A percentile compares a stretch with the other conserved stretches of the same genome.
phyloP scores from a whole-genome alignment of 306 rosid genomes.

The Trifolium repens region DNA sequence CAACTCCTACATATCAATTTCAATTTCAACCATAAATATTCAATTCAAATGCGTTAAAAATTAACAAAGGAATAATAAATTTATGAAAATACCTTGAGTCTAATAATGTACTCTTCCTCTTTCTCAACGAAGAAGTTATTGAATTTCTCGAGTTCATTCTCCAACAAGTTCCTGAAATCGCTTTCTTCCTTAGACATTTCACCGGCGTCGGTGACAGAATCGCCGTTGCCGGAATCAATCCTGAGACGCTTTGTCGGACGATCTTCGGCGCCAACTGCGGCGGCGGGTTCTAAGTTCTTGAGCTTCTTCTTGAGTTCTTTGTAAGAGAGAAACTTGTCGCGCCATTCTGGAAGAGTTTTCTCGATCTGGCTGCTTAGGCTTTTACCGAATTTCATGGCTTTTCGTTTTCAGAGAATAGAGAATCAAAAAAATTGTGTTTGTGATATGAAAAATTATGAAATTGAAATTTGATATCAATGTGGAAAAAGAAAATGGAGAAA shows the following conservation, averaged over 20 bases:
- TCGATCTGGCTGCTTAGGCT: constrained; percentile 90
- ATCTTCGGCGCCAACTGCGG: constrained; percentile 10
- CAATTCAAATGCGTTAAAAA: background rate
- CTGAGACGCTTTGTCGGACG: constrained; percentile 65
- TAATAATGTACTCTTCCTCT: constrained; percentile 93
- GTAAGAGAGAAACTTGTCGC: constrained; percentile 91
- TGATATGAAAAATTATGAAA: background rate
- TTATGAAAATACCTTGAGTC: constrained; percentile 68
- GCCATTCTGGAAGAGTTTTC: constrained; percentile 91
- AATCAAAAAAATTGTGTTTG: too few relatives aligned
- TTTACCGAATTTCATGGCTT: constrained; percentile 86
- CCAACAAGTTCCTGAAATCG: constrained; percentile 67
- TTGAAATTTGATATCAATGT: background rate
- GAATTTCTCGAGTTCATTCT: constrained; percentile 92
- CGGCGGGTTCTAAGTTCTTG: constrained; percentile 72
- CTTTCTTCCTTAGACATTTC: constrained; percentile 68
- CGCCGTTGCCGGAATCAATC: constrained; percentile 40
- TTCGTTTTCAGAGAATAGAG: background rate
- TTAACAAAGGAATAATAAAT: background rate
- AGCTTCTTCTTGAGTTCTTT: constrained; percentile 91
- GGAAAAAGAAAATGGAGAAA: background rate
- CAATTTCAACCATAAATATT: constrained; percentile 31
- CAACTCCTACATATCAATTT: constrained; percentile 68
- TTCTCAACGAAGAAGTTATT: constrained; percentile 90
- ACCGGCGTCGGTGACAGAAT: constrained; percentile 1